phyloP scores from a whole-genome alignment of 2,329 filamentous ascomycete genomes.

The Clarireedia homoeocarpa region DNA sequence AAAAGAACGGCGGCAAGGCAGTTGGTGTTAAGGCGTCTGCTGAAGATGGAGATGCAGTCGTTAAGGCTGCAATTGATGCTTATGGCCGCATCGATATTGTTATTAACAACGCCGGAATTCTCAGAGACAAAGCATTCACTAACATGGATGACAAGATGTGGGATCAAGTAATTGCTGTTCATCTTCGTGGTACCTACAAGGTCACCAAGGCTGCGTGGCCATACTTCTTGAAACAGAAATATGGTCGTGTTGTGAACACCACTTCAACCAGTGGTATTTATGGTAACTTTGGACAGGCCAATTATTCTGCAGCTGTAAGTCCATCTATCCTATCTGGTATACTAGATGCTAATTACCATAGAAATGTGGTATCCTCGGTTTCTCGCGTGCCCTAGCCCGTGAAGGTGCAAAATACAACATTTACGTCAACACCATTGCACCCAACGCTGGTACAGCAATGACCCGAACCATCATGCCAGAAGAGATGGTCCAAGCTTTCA shows the following conservation, averaged over 20 bases:
- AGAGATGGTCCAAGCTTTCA: conserved; percentile 97
- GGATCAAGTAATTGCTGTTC: conserved; percentile 87
- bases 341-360: conserved; percentile 28
- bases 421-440: conserved; percentile 94
- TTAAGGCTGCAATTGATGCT: conserved; percentile 88
- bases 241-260: conserved; percentile 93
- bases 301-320: conserved; percentile 84
- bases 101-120: conserved; percentile 96
- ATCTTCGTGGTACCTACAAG: conserved; percentile 92
- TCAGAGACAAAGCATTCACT: conserved; percentile 93
- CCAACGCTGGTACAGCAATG: conserved; percentile 94
- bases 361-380: conserved; percentile 90
- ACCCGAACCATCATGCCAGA: conserved; percentile 90
- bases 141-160: conserved; percentile 96
- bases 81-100: conserved; percentile 92
- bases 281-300: conserved; percentile 97
- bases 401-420: conserved; percentile 98
- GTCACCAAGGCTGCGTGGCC: conserved; percentile 97
- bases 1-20: conserved; percentile 80
- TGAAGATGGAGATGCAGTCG: conserved; percentile 82
- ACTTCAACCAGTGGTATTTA: conserved; percentile 97
- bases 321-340: conserved; percentile 27
- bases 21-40: conserved; percentile 89
- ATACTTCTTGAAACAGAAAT: conserved; percentile 97
- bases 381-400: conserved; percentile 85